These are phyloP conservation scores for Coemansia sp. DNA, from an alignment of 192 early-diverging fungal species.

Conservation along the genomic window DNA sequence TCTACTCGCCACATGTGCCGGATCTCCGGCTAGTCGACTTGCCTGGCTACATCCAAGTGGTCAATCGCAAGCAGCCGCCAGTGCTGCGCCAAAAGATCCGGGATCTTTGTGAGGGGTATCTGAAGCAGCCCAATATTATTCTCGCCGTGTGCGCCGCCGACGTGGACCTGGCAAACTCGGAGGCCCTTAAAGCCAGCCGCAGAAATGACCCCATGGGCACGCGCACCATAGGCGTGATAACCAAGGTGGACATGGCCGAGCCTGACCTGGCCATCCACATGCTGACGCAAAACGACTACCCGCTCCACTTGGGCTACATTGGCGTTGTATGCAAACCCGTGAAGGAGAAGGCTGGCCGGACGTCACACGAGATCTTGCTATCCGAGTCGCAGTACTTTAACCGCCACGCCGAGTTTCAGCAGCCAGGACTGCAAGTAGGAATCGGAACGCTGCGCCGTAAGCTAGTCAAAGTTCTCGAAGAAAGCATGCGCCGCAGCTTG, in stretches of 20 bases:
- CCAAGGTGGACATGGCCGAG: slow-evolving; percentile 85
- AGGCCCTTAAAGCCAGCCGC: slow-evolving; percentile 73
- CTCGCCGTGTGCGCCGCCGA: slow-evolving; percentile 81
- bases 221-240: slow-evolving; percentile 81
- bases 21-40: slow-evolving; percentile 81
- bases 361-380: slow-evolving; percentile 30
- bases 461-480: slow-evolving; percentile 87
- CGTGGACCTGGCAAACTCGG: slow-evolving; percentile 84
- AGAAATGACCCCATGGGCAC: slow-evolving; percentile 75
- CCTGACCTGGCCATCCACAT: slow-evolving; percentile 74
- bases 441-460: slow-evolving; percentile 80
- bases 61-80: slow-evolving; percentile 75
- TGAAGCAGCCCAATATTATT: slow-evolving; percentile 78
- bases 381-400: slow-evolving; percentile 63
- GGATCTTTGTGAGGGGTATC: slow-evolving; percentile 80
- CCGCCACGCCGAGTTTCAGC: slow-evolving; percentile 54
- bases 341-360: slow-evolving; percentile 20
- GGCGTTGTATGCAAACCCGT: slow-evolving; percentile 88
- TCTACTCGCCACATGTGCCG: slow-evolving; percentile 81
- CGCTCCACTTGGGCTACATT: slow-evolving; percentile 91
- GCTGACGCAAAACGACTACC: slow-evolving; percentile 88
- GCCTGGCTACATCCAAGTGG: slow-evolving; percentile 86
- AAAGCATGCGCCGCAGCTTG: slow-evolving; percentile 83
- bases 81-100: slow-evolving; percentile 73
- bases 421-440: slow-evolving; percentile 68